Evolutionary conservation across 352 stramenopile genomes (phyloP), one percentile per base, ranked within the genome.

Genomic region (Phytophthora nicotianae): DNA sequence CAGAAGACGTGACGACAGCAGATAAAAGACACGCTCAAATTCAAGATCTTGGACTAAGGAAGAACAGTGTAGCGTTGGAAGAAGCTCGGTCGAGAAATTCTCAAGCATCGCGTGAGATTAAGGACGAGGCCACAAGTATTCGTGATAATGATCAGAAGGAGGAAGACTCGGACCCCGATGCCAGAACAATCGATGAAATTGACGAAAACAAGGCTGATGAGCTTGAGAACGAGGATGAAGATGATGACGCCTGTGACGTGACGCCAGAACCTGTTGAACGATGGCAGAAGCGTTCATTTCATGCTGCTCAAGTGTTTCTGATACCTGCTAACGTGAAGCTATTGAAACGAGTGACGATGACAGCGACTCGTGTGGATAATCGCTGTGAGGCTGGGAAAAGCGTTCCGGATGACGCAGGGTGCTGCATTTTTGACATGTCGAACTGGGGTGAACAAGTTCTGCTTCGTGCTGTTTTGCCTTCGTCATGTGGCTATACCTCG

Each of bases 391-490:
- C 78, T 1, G 67, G 64, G 0, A 72, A 60, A 20, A 57, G 50
- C 23, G 41, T 55, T 7, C 72, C 73, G 2, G 70, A 89, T 58
- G 77, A 88, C 14, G 53, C 46, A 4, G 80, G 80, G 1, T 74
- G 33, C 29, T 89, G 79, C 42, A 58, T 71, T 0, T 83, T 91
- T 48, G 82, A 89, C 43, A 86, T 72, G 46, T 83, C 75, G 0
- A 83, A 91, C 42, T 89, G 82, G 82, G 52, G 62, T 11, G 61
- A 68, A 2, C 70, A 86, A 32, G 69, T 91, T 42, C 42, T 85
- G 17, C 37, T 91, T 2, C 65, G 52, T 32, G 59, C 72, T 8
- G 46, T 27, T 23, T 11, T 68, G 14, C 53, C 71, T 0, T 3
- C 58, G 3, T 64, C 52, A 0, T 57, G 40, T 17, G 69, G 60